A percentile compares a stretch with the other conserved stretches of the same genome.
Conservation (phyloP, 352 stramenopile species). For the Nothophytophthora sp. region DNA sequence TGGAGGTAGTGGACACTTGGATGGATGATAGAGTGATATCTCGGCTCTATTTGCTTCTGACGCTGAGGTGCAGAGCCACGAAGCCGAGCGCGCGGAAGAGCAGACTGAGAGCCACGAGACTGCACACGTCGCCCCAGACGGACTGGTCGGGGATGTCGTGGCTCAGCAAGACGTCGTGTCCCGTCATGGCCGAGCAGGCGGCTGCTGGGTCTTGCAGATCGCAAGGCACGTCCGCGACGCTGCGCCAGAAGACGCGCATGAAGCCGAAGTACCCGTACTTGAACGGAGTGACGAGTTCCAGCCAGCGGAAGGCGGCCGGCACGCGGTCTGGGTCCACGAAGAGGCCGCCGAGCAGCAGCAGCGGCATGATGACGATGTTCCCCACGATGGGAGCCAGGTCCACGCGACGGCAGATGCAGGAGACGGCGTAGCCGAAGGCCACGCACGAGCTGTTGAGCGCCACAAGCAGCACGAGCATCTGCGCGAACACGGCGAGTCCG, state of each 20-base stretch:
- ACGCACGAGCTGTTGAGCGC: slow-evolving; percentile 36
- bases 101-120: slow-evolving; percentile 36
- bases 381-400: slow-evolving; percentile 47
- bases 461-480: slow-evolving; percentile 29
- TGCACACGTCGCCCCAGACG: slow-evolving; percentile 28
- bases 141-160: slow-evolving; percentile 38
- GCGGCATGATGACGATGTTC: slow-evolving; percentile 46
- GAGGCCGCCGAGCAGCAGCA: slow-evolving; percentile 47
- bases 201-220: slow-evolving; percentile 9
- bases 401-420: slow-evolving; percentile 36
- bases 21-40: not conserved
- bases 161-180: slow-evolving; percentile 39
- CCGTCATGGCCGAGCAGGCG: slow-evolving; percentile 30
- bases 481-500: slow-evolving; percentile 24
- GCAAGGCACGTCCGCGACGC: slow-evolving; percentile 27
- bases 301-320: slow-evolving; percentile 39
- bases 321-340: slow-evolving; percentile 42
- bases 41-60: slow-evolving; percentile 24
- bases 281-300: slow-evolving; percentile 45
- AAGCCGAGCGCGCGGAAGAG: slow-evolving; percentile 42
- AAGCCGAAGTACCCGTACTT: slow-evolving; percentile 53
- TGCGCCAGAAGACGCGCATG: slow-evolving; percentile 41
- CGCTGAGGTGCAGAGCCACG: slow-evolving; percentile 25
- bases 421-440: slow-evolving; percentile 44
- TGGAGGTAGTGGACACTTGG: no score